phyloP scores from a whole-genome alignment of 176 grass and related monocot species.

The Hyparrhenia diplandra region DNA sequence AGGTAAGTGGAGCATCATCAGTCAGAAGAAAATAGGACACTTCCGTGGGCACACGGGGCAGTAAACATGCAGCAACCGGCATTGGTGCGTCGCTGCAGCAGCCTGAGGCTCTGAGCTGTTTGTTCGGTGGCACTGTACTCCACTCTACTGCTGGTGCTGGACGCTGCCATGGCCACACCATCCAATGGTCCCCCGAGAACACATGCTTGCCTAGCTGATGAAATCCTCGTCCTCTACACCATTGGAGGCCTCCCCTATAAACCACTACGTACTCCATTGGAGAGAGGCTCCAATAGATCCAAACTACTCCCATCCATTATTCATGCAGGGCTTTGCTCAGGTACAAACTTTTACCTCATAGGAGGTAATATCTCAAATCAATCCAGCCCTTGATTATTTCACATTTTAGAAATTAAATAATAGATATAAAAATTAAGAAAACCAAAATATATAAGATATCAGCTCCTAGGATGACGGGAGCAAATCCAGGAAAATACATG shows the following conservation, averaged over 20 bases:
- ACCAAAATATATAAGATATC: too few relatives aligned
- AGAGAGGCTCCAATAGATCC: not conserved
- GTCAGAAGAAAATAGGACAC: not conserved
- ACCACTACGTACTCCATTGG: not conserved
- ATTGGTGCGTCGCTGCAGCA: constrained; percentile 15
- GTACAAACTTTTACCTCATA: too few relatives aligned
- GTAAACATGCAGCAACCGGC: not conserved
- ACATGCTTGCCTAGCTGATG: not conserved
- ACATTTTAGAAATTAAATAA: too few relatives aligned
- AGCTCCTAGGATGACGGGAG: too few relatives aligned
- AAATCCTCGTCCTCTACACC: not conserved
- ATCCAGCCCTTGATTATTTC: too few relatives aligned
- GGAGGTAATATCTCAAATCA: too few relatives aligned
- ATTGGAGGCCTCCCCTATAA: not conserved
- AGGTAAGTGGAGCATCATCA: not conserved
- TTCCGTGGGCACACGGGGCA: not conserved
- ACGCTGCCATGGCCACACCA: constrained; percentile 39
- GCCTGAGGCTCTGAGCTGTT: constrained; percentile 33
- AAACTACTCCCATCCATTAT: not conserved
- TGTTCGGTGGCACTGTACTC: constrained; percentile 48
- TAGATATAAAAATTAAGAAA: too few relatives aligned
- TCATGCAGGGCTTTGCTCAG: too few relatives aligned
- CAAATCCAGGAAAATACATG: too few relatives aligned
- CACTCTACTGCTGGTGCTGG: not conserved
- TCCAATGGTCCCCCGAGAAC: constrained; percentile 23